phyloP scores from a whole-genome alignment of 352 stramenopile genomes.

The Globisporangium nagaii region DNA sequence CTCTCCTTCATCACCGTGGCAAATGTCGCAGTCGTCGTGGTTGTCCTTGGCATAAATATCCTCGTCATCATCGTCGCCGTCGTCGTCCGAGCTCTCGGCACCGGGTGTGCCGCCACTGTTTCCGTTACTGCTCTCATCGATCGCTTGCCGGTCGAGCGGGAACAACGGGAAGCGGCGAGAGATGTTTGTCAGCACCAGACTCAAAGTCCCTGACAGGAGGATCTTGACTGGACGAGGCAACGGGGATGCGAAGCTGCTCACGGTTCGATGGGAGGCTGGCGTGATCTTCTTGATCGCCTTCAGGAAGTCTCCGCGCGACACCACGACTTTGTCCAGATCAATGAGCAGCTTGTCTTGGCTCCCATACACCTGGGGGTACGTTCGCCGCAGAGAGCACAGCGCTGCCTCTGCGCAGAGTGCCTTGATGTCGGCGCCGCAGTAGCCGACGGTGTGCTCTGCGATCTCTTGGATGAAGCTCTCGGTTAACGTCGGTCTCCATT shows the following conservation, averaged over 20 bases:
- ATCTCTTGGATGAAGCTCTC: conserved; percentile 66
- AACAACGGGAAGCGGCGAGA: conserved; percentile 58
- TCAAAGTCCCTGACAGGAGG: conserved; percentile 35
- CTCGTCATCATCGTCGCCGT: conserved; percentile 37
- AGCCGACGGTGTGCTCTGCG: conserved; percentile 80
- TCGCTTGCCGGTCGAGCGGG: conserved; percentile 35
- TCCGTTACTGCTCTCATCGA: conserved; percentile 24
- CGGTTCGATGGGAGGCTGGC: conserved; percentile 63
- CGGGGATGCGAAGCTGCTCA: conserved; percentile 69
- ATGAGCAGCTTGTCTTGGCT: conserved; percentile 78
- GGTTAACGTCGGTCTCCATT: conserved; percentile 77
- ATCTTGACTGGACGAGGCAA: conserved; percentile 53
- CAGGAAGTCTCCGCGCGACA: conserved; percentile 66
- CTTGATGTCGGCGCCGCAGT: conserved; percentile 90
- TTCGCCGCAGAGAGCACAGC: conserved; percentile 80
- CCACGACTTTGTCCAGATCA: conserved; percentile 61
- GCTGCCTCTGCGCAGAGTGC: conserved; percentile 87
- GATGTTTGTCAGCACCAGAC: conserved; percentile 36
- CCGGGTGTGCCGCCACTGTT: background rate
- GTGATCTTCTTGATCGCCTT: conserved; percentile 80
- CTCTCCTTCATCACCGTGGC: conserved; percentile 52
- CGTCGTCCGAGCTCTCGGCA: conserved; percentile 11
- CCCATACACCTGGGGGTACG: conserved; percentile 85
- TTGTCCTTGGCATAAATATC: conserved; percentile 66
- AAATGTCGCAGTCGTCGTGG: conserved; percentile 64